phyloP scores from a whole-genome alignment of 31 red algal genomes.

The Endocladia muricata region DNA sequence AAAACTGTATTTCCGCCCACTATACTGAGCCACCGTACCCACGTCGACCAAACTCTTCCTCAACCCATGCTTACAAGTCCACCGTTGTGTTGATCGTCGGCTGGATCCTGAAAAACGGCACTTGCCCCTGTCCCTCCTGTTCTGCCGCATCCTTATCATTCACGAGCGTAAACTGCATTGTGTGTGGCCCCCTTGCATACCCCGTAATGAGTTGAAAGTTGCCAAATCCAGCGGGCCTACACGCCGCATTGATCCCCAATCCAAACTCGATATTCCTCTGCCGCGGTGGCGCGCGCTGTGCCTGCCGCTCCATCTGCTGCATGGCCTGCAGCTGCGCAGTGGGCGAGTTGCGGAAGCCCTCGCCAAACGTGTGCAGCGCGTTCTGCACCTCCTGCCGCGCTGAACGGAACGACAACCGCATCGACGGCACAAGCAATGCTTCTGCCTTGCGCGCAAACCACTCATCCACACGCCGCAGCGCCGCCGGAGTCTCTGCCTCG shows the following conservation, averaged over 20 bases:
- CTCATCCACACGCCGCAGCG: constrained; percentile 71
- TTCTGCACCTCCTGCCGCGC: constrained; percentile 79
- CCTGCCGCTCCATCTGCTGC: constrained; percentile 88
- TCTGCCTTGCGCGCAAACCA: constrained; percentile 90
- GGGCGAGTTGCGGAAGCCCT: constrained; percentile 81
- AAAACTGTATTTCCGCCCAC: no score
- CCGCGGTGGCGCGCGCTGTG: constrained; percentile 62
- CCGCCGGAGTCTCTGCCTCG: constrained; percentile 63
- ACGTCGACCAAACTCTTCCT: no score
- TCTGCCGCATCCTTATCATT: constrained; percentile 95
- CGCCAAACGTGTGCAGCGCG: constrained; percentile 66
- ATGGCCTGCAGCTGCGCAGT: constrained; percentile 93
- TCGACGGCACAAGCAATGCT: constrained; percentile 72
- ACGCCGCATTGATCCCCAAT: constrained; percentile 79
- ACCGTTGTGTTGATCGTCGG: constrained; percentile 92
- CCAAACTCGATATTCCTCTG: constrained; percentile 79
- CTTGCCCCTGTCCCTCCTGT: constrained; percentile 95
- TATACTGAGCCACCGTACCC: no score
- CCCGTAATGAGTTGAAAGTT: constrained; percentile 94
- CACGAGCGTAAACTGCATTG: constrained; percentile 82
- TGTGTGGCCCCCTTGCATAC: constrained; percentile 79
- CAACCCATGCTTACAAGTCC: constrained; percentile 84
- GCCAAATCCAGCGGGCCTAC: constrained; percentile 89
- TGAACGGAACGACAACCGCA: constrained; percentile 83
- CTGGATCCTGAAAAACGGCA: constrained; percentile 89